These are phyloP conservation scores for Cordyceps militaris DNA, from an alignment of 2,329 filamentous ascomycete genomes.

Conservation along the genomic window DNA sequence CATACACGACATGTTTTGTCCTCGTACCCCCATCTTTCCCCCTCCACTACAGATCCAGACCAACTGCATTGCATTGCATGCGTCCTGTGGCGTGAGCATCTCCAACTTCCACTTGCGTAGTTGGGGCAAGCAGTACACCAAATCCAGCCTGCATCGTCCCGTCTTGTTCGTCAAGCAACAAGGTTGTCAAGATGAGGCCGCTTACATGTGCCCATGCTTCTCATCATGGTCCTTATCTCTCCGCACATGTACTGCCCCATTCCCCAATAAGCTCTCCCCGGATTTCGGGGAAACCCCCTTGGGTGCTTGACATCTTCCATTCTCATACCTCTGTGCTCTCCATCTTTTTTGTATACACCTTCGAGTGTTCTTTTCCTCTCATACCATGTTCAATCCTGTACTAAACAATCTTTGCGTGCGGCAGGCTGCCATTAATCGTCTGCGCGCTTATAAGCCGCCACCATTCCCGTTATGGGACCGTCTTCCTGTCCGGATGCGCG, in stretches of 20 bases:
- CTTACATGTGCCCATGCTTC: constrained; percentile 1
- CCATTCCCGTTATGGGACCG: constrained; percentile 55
- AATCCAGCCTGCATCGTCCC: neutral
- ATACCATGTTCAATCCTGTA: constrained; percentile 7
- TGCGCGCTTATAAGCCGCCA: constrained; percentile 54
- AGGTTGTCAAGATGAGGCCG: neutral
- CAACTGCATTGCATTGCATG: neutral
- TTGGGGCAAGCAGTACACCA: neutral
- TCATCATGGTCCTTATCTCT: neutral
- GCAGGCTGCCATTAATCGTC: constrained; percentile 52
- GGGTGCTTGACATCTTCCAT: neutral
- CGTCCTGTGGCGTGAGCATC: neutral
- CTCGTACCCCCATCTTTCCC: neutral
- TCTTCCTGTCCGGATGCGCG: constrained; percentile 59
- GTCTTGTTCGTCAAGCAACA: neutral
- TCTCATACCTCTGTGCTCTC: neutral
- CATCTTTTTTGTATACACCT: neutral
- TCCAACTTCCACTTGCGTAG: constrained; percentile 3
- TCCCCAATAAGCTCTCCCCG: neutral
- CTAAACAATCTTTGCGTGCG: constrained; percentile 16
- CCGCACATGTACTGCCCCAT: neutral
- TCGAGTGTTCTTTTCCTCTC: neutral
- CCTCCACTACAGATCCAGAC: neutral
- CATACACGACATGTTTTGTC: neutral
- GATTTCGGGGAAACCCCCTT: neutral